Evolutionary conservation across 2,329 filamentous ascomycete genomes (phyloP).

Genomic region (Ampelomyces quisqualis): DNA sequence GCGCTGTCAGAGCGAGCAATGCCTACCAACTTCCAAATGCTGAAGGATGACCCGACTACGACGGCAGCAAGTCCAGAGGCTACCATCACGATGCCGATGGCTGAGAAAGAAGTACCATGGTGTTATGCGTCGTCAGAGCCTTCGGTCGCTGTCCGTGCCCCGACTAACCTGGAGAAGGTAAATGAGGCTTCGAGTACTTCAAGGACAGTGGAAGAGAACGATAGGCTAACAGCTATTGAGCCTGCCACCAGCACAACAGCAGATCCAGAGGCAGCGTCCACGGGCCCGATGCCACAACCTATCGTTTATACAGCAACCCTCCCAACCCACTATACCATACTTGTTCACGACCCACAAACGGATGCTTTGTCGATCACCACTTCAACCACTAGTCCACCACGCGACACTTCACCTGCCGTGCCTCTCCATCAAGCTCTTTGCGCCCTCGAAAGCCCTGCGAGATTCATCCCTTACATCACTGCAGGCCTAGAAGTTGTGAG

Average conservation of each 20-base stretch:
- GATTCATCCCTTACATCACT: slow-evolving; percentile 35
- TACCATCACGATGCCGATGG: no score
- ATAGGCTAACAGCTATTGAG: no score
- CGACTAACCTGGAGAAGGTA: neutral
- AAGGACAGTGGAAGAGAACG: no score
- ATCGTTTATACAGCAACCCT: slow-evolving; percentile 2
- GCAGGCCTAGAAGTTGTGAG: slow-evolving; percentile 29
- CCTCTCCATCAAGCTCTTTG: slow-evolving; percentile 33
- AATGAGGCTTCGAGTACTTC: no score
- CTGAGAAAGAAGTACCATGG: no score
- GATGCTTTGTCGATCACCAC: slow-evolving; percentile 29
- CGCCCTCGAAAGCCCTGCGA: slow-evolving; percentile 27
- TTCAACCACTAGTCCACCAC: slow-evolving; percentile 21
- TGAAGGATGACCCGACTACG: slow-evolving; percentile 22
- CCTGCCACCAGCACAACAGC: no score
- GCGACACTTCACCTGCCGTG: slow-evolving; percentile 18
- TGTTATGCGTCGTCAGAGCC: no score
- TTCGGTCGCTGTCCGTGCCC: no score
- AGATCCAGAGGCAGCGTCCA: neutral
- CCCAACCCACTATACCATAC: slow-evolving; percentile 26
- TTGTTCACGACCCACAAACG: slow-evolving; percentile 30
- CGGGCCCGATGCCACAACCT: no score
- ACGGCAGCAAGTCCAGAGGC: neutral
- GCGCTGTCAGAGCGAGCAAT: no score
- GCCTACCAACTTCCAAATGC: no score